Evolutionary conservation across 345 rosid species (phyloP).

Genomic region (Dimocarpus longan): DNA sequence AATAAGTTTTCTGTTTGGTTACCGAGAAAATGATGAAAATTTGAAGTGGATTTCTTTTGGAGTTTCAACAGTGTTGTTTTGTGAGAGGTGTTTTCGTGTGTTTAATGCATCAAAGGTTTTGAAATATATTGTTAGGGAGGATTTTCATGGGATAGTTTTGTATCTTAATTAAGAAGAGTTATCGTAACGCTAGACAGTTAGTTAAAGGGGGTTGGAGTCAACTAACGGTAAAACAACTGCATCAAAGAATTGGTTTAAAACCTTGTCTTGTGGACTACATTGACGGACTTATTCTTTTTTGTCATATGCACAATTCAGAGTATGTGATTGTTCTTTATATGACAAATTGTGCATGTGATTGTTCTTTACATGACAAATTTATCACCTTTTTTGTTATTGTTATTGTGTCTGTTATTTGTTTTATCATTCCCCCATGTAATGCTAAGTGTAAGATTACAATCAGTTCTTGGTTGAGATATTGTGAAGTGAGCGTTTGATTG

Average conservation of each 20-base stretch:
- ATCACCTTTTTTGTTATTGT: too few relatives aligned
- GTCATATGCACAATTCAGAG: slow-evolving; percentile 76
- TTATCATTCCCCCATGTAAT: too few relatives aligned
- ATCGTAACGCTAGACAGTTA: slow-evolving; percentile 53
- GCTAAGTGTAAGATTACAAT: too few relatives aligned
- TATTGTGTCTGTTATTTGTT: too few relatives aligned
- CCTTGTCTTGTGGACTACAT: slow-evolving; percentile 70
- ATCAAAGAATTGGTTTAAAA: slow-evolving; percentile 65
- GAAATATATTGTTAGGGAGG: slow-evolving; percentile 46
- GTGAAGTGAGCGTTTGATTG: too few relatives aligned
- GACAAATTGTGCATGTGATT: too few relatives aligned
- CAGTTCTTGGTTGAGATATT: too few relatives aligned
- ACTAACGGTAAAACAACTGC: slow-evolving; percentile 43
- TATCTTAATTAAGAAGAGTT: slow-evolving; percentile 56
- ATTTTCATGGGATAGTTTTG: slow-evolving; percentile 54
- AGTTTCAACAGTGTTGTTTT: not conserved
- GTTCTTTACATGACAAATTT: too few relatives aligned
- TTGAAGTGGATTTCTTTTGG: not conserved
- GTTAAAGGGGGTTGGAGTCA: slow-evolving; percentile 53
- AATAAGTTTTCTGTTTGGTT: not conserved
- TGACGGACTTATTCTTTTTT: slow-evolving; percentile 67
- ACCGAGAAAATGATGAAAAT: not conserved
- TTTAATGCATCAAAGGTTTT: not conserved
- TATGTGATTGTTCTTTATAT: slow-evolving; percentile 29
- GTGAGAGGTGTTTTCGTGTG: not conserved